These are phyloP conservation scores for Rubus idaeus DNA, from an alignment of 306 rosid genomes.

Conservation along the genomic window DNA sequence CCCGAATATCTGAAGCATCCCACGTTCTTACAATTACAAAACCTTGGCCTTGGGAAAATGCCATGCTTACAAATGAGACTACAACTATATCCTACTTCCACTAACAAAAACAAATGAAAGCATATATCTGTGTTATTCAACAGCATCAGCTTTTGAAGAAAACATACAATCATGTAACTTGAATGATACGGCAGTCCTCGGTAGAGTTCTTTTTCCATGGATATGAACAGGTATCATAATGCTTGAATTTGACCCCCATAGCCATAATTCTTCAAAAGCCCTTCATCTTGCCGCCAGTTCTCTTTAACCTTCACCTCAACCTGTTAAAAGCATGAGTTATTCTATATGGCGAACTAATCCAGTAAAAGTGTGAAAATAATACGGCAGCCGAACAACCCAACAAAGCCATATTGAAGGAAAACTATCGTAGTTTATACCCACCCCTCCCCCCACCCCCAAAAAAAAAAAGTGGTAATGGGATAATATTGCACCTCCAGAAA, in stretches of 20 bases:
- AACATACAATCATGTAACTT: not conserved
- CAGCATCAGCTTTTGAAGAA: not conserved
- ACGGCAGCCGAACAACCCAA: not conserved
- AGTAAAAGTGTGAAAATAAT: not conserved
- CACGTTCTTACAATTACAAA: conserved; percentile 14
- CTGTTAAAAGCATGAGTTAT: conserved; percentile 47
- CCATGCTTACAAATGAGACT: conserved; percentile 7
- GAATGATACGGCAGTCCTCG: not conserved
- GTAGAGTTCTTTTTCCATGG: not conserved
- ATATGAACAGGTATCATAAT: conserved; percentile 25
- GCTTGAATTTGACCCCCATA: conserved; percentile 81
- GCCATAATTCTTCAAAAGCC: conserved; percentile 74
- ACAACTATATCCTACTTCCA: conserved; percentile 6
- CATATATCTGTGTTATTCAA: not conserved
- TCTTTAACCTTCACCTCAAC: conserved; percentile 89
- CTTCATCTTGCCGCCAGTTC: conserved; percentile 93
- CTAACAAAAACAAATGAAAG: not conserved
- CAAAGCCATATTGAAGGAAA: not conserved
- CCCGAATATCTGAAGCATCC: conserved; percentile 3
- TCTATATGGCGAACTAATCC: not conserved
- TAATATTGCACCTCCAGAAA: conserved; percentile 66
- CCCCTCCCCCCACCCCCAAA: not conserved
- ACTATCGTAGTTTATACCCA: not conserved
- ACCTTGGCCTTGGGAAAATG: conserved; percentile 18
- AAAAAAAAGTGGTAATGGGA: not conserved